A percentile compares a stretch with the other conserved stretches of the same genome.
Evolutionary conservation across 257 asterid genomes (phyloP).

Genomic region (Linaria vulgaris): DNA sequence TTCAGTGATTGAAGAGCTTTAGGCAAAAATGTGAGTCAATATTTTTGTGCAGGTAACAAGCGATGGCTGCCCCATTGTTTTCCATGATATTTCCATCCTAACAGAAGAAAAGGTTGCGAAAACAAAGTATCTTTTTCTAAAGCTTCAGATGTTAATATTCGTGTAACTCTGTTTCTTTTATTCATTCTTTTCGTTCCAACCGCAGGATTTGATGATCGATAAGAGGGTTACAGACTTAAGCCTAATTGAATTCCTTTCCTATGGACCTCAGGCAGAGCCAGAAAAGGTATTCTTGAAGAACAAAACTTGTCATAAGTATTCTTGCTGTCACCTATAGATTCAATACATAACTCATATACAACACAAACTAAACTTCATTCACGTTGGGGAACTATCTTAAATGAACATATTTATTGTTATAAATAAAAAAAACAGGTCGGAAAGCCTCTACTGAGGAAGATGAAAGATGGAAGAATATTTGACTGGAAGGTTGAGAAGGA

Average conservation of each 20-base stretch:
- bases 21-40: constrained; percentile 18
- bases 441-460: constrained; percentile 31
- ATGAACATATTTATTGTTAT: no score
- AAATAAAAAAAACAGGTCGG: constrained; percentile 27
- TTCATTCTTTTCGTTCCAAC: not conserved
- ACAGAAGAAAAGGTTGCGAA: constrained; percentile 27
- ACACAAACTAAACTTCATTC: no score
- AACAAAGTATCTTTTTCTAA: not conserved
- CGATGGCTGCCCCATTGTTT: constrained; percentile 33
- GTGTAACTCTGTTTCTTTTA: no score
- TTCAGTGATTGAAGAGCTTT: constrained; percentile 8
- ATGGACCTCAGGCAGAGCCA: constrained; percentile 32
- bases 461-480: constrained; percentile 28
- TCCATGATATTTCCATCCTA: constrained; percentile 35
- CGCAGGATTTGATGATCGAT: constrained; percentile 30
- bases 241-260: constrained; percentile 33
- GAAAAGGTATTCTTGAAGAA: constrained; percentile 1
- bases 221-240: constrained; percentile 33
- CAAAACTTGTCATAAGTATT: no score
- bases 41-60: constrained; percentile 32
- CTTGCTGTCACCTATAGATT: no score
- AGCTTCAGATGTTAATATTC: not conserved
- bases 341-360: no score
- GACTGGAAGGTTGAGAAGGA: constrained; percentile 35
- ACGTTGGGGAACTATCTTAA: no score